phyloP scores from a whole-genome alignment of 176 grass and related monocot genomes.

The Oryza glaberrima region DNA sequence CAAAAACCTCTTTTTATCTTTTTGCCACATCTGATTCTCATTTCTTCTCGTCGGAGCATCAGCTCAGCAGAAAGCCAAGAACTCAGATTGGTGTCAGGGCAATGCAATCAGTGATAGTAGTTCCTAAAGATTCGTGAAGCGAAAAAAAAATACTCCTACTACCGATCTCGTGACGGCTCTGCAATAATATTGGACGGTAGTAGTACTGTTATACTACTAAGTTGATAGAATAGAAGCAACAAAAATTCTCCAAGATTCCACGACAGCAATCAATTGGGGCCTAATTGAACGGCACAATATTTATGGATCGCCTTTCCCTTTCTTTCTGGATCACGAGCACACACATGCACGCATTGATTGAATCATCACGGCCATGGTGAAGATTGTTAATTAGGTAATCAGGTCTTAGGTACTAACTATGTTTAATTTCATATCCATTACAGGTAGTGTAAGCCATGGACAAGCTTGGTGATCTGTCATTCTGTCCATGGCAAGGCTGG shows the following conservation, averaged over 20 bases:
- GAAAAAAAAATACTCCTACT: neutral
- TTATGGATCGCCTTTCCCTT: slow-evolving; percentile 10
- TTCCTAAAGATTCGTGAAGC: slow-evolving; percentile 13
- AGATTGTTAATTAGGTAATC: neutral
- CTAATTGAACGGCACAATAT: slow-evolving; percentile 16
- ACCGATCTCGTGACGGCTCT: neutral
- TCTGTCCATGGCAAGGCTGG: neutral
- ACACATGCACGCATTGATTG: neutral
- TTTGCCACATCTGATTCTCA: too few species aligned
- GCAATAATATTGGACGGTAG: neutral
- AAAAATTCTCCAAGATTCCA: neutral
- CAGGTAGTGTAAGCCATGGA: neutral
- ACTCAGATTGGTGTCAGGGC: neutral
- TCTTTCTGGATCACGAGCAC: neutral
- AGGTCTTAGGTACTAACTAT: neutral
- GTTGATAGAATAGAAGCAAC: neutral
- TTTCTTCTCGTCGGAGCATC: neutral
- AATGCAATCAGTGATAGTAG: neutral
- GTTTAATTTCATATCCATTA: neutral
- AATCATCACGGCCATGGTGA: neutral
- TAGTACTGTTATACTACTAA: neutral
- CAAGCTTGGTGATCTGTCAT: neutral
- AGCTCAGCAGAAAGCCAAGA: neutral
- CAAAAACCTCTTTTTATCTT: neutral
- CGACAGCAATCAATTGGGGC: neutral